Evolutionary conservation across 176 grass and related monocot species (phyloP), one percentile per base, ranked within the genome.

Genomic region (Ananas comosus): DNA sequence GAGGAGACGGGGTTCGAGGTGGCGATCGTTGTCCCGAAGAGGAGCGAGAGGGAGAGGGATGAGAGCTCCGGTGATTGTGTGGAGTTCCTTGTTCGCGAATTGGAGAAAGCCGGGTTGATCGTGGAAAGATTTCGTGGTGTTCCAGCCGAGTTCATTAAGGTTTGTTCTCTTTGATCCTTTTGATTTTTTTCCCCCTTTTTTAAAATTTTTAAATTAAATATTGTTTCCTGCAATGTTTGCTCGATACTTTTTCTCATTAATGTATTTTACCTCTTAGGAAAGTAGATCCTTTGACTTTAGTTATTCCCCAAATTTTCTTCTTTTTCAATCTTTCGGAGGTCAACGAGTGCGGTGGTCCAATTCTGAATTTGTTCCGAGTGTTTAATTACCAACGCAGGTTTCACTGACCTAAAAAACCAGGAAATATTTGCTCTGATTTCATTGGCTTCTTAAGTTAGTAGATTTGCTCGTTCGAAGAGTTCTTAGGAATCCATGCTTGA

Each of bases 1-100:
- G 92, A 83, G 81, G 80, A 77, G 61, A 87, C 82, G 70, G 87
- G 28, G 2, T 90, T 83, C 85, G 90, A 99, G 84, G 72, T 99
- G 19, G 72, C 70, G 14, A 69, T 69, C 51, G 75, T 63, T 24
- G 42, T 70, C 27, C 53, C 75, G 51, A 77, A 69, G 53, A 61
- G 27, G 53, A 19, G 47, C 13, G 53, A 68, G 64, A 58, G 68
- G 51, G 75, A 63, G 51, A 5, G 27, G 16, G 28, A 29, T 21
- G 66, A 66, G 23, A 33, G 23, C 64, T 16, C 17, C 5, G 14
- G 21, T 4, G 73, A 69, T 47, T 77, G 75, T 18, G 66, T 77
- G 53, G 66, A 77, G 33, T 77, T 69, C 23, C 53, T 69, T n/a
- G 52, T 63, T 1, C 51, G 66, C 19, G 66, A 77, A 17, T 61